phyloP scores from a whole-genome alignment of 1,139 yeast species.

The Yamadazyma epiphylla region DNA sequence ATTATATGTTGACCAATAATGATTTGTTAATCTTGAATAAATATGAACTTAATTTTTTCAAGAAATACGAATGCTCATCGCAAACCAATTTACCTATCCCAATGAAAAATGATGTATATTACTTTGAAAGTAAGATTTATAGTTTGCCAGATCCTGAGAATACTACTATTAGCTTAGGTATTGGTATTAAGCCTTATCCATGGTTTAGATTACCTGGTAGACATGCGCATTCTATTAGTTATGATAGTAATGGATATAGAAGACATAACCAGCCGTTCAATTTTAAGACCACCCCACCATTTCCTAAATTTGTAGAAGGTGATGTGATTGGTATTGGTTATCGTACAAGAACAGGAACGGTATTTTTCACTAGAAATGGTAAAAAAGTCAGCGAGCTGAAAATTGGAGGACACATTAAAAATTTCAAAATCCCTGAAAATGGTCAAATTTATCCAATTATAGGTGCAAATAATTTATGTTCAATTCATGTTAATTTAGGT shows the following conservation, averaged over 20 bases:
- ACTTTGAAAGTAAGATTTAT: slow-evolving; percentile 74
- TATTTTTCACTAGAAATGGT: slow-evolving; percentile 68
- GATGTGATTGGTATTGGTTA: slow-evolving; percentile 70
- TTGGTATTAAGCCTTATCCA: slow-evolving; percentile 52
- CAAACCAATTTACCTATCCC: slow-evolving; percentile 90
- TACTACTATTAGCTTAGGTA: slow-evolving; percentile 42
- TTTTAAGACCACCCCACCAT: slow-evolving; percentile 32
- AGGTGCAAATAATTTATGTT: slow-evolving; percentile 51
- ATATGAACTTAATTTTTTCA: slow-evolving; percentile 72
- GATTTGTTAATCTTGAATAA: slow-evolving; percentile 64
- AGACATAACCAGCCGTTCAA: slow-evolving; percentile 50
- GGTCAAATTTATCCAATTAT: slow-evolving; percentile 49
- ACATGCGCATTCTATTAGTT: slow-evolving; percentile 45
- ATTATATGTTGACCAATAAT: slow-evolving; percentile 55
- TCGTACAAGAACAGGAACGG: slow-evolving; percentile 55
- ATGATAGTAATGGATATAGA: slow-evolving; percentile 52
- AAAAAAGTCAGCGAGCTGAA: slow-evolving; percentile 63
- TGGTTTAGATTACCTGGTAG: slow-evolving; percentile 59
- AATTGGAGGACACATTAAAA: slow-evolving; percentile 65
- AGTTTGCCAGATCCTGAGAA: slow-evolving; percentile 54
- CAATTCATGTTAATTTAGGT: slow-evolving; percentile 54
- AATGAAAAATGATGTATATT: slow-evolving; percentile 79
- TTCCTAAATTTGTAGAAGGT: slow-evolving; percentile 49
- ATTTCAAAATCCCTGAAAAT: slow-evolving; percentile 31
- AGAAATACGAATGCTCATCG: slow-evolving; percentile 68